These are phyloP conservation scores for Aristolochia californica DNA, from an alignment of 164 flowering plant species.

Conservation along the genomic window DNA sequence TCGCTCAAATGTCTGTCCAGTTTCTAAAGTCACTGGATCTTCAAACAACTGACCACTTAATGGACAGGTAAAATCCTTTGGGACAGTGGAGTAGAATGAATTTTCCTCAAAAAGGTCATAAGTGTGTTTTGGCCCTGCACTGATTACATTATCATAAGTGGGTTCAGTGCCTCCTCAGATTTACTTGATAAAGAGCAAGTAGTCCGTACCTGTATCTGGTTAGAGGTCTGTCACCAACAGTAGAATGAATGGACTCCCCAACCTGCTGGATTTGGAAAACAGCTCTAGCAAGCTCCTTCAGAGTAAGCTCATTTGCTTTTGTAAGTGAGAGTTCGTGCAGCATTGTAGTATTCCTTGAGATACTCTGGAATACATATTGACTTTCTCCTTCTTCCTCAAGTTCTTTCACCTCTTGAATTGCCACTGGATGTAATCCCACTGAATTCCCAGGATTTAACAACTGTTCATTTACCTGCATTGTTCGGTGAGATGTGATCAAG, in stretches of 20 bases:
- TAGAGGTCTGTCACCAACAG: background rate
- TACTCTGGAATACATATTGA: slow-evolving; percentile 5
- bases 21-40: slow-evolving; percentile 71
- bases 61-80: slow-evolving; percentile 58
- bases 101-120: slow-evolving; percentile 18
- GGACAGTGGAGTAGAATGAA: slow-evolving; percentile 29
- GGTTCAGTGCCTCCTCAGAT: slow-evolving; percentile 1
- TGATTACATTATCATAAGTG: slow-evolving; percentile 9
- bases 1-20: slow-evolving; percentile 68
- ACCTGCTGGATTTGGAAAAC: slow-evolving; percentile 17
- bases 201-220: no score
- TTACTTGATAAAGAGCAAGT: no score
- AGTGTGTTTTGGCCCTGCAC: slow-evolving; percentile 26
- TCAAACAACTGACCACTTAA: slow-evolving; percentile 50
- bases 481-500: background rate
- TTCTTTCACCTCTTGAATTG: slow-evolving; percentile 14
- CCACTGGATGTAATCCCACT: slow-evolving; percentile 5
- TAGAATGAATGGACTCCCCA: slow-evolving; percentile 11
- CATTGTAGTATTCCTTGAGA: slow-evolving; percentile 6
- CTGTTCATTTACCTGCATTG: slow-evolving; percentile 22
- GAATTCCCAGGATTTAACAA: slow-evolving; percentile 13
- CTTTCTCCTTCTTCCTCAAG: slow-evolving; percentile 8
- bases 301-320: slow-evolving; percentile 29
- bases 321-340: slow-evolving; percentile 10
- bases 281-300: slow-evolving; percentile 30